A percentile compares a stretch with the other conserved stretches of the same genome.
Conservation (phyloP, 257 asterid species). For the Primulina eburnea region DNA sequence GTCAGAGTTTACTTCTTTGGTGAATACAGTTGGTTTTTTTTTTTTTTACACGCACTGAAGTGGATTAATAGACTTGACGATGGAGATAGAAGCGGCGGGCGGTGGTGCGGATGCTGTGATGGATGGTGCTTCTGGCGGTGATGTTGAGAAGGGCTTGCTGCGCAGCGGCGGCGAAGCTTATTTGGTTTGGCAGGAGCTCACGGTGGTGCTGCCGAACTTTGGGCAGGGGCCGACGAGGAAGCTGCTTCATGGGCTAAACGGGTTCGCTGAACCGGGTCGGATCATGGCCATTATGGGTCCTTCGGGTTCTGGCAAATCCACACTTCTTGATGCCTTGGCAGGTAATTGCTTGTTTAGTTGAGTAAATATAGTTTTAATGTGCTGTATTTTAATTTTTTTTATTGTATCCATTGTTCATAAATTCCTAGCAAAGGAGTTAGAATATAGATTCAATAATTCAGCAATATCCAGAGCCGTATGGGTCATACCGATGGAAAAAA, state of each 20-base stretch:
- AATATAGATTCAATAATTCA: neutral
- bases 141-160: slow-evolving; percentile 36
- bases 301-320: slow-evolving; percentile 95
- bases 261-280: slow-evolving; percentile 87
- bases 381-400: neutral
- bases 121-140: slow-evolving; percentile 23
- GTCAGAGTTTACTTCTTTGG: slow-evolving; percentile 1
- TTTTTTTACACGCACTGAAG: neutral
- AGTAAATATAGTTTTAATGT: no score
- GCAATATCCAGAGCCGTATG: no score
- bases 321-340: slow-evolving; percentile 94
- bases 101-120: slow-evolving; percentile 24
- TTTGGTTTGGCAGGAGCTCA: slow-evolving; percentile 79
- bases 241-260: slow-evolving; percentile 68
- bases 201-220: slow-evolving; percentile 72
- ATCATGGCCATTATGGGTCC: slow-evolving; percentile 99
- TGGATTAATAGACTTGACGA: neutral
- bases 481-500: no score
- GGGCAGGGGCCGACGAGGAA: slow-evolving; percentile 72
- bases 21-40: neutral
- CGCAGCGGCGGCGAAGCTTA: slow-evolving; percentile 51
- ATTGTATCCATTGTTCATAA: neutral
- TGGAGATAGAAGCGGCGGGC: slow-evolving; percentile 52
- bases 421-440: neutral
- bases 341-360: slow-evolving; percentile 33